Evolutionary conservation across 2,329 filamentous ascomycete genomes (phyloP), one percentile per base, ranked within the genome.

Genomic region (Trichoderma sp.): DNA sequence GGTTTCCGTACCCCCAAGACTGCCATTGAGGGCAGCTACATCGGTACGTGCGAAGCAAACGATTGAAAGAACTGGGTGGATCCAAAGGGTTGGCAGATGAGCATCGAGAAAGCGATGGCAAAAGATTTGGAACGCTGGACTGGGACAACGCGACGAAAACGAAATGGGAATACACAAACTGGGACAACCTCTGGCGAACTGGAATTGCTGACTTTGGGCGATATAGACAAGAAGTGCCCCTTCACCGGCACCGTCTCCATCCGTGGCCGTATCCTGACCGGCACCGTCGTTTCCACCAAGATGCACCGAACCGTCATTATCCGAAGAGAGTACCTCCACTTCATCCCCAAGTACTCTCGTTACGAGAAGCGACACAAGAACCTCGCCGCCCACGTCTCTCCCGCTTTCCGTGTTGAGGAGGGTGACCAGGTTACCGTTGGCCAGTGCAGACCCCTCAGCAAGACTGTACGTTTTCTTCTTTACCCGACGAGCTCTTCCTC

Each of bases 341-440:
- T 93, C 88, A 92, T 99, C 83, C 94, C 94, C 85, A 99, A 99
- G 89, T 99, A 99, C 91, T 89, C 92, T 83, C 93, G 96, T 91
- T 99, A 99, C 86, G 96, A 99, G 93, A 98, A 97, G 92, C 91
- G 96, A 85, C 96, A 99, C 93, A 97, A 97, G 92, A 99, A 99
- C 91, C 89, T 99, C 76, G 93, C 96, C 81, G 96, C 95, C 77
- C 96, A 99, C 90, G 95, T 98, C 81, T 97, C 94, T 75, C 96
- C 96, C 79, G 95, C 95, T 85, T 99, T 99, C 94, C 96, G 96
- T 97, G 94, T 98, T 79, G 92, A 97, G 88, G 95, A 98, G 84
- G 96, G 96, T 90, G 96, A 99, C 87, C 92, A 95, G 87, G 96
- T 99, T 80, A 97, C 95, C 79, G 95, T 99, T 85, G 96, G 96